Base-by-base conservation (phyloP, 345 rosid genomes). In the Schrenkiella parvula region DNA sequence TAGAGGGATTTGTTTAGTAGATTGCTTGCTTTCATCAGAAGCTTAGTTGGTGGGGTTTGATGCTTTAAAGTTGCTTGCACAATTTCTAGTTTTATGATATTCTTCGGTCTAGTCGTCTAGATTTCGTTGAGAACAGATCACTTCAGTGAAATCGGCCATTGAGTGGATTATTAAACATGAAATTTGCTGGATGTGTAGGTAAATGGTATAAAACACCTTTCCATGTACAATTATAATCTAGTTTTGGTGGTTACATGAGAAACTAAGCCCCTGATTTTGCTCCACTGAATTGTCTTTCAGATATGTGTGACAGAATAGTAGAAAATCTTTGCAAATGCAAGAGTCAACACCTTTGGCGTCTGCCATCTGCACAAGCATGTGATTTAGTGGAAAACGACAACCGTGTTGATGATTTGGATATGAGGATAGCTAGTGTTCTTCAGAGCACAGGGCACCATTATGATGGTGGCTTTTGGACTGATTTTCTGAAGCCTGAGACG, bases 381-480 rank as follows among this genome's bases (percentile, higher is more conserved):
- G 80, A 90, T 22, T 22, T 83, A 23, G 34, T 79, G 34, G 96
- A 85, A 72, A 73, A 74, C 44, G 90, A 86, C 69, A 83, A 72
- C 72, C 80, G 79, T 34, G 81, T 54, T 73, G 92, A 84, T 78
- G 99, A 89, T 64, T 79, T 95, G 72, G 95, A 91, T 73, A 65
- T 80, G 77, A 88, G 97, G 83, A 75, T 95, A 63, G 97, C 96
- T 53, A 91, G 96, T 64, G 99, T 95, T 77, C 82, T 95, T 59
- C 91, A 89, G 68, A 95, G 99, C 79, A 95, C 99, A 42, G 96
- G 99, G 63, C 97, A 91, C 78, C 79, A 81, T 76, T 86, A 86
- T 68, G 99, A 91, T 65, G 96, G 96, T 70, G 97, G 95, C 70
- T 89, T 86, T 57, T 89, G 95, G 96, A 81, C 88, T 29, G 95